Conservation (phyloP, 1,284 basidiomycete species). For the Rhodotorula mucilaginosa region DNA sequence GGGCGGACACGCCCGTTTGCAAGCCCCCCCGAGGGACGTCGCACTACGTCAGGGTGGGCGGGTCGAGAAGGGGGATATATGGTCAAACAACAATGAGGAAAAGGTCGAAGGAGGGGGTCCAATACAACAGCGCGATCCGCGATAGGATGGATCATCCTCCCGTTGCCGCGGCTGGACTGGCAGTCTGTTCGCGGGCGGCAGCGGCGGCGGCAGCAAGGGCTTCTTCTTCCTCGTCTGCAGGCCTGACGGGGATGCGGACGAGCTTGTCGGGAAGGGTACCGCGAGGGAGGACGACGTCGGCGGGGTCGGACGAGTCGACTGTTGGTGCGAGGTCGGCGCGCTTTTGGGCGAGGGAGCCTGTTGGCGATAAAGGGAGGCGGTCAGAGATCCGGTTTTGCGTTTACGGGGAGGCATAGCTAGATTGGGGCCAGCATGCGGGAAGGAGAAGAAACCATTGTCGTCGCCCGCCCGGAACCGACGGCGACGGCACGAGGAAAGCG, state of each 20-base stretch:
- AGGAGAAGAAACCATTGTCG: too few relatives aligned
- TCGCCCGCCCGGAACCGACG: too few relatives aligned
- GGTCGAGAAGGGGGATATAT: too few relatives aligned
- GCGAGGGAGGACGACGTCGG: slow-evolving; percentile 9
- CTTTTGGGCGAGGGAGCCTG: slow-evolving; percentile 26
- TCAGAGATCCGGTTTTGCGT: too few relatives aligned
- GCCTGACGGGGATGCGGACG: slow-evolving; percentile 32
- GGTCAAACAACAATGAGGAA: too few relatives aligned
- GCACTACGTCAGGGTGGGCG: too few relatives aligned
- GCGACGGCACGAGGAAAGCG: too few relatives aligned
- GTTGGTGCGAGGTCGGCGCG: background rate
- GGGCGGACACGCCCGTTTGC: too few relatives aligned
- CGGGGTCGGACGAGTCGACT: background rate
- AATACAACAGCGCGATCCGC: background rate
- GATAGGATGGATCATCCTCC: too few relatives aligned
- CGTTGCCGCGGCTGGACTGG: background rate
- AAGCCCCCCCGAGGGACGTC: too few relatives aligned
- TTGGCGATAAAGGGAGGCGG: background rate
- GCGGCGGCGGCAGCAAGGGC: background rate
- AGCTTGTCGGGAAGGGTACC: slow-evolving; percentile 27
- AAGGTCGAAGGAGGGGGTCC: background rate
- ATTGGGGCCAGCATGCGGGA: too few relatives aligned
- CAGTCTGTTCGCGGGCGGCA: background rate
- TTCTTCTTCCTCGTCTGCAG: slow-evolving; percentile 1
- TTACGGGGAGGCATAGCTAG: too few relatives aligned